Evolutionary conservation across 1,139 yeast species (phyloP), one percentile per base, ranked within the genome.

Genomic region (Wickerhamomyces sp.): DNA sequence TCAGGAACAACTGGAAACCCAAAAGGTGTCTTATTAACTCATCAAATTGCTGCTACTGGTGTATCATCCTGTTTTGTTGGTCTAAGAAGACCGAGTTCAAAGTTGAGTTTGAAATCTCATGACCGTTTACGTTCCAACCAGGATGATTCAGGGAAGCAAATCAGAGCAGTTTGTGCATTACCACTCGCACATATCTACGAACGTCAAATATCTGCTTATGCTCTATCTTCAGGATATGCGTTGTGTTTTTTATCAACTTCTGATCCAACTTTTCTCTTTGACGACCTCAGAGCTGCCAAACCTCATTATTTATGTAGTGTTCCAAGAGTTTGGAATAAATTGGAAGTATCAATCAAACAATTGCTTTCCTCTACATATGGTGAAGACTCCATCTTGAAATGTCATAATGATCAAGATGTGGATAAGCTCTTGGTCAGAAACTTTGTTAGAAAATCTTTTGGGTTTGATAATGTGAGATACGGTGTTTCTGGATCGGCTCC

Each of bases 401-500:
- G 36, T 7, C 25, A 34, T 25, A n/a, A 29, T 22, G 22, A 30
- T 15, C 28, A 41, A 9, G 42, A 31, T 1, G 40, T 39, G 13
- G 52, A 52, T 34, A 48, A 47, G 31, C 12, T 41, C 15, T 31
- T 49, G 16, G 21, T 68, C 24, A 56, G 57, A 29, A 49, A 44
- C 25, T 67, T 71, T 52, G 59, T 80, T 36, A 65, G 78, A 42
- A 59, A 60, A 33, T 61, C 65, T 39, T 59, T 76, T 44, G 86
- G 86, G 0, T 68, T 76, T 46, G 76, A 75, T 31, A 64, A 74
- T 35, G 53, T 71, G 39, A 44, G 51, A 36, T 50, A 60, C 33
- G 56, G 69, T 42, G 56, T 67, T 30, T 61, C 75, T 29, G 88
- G 87, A 4, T 74, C 82, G 25, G 87, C 87, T 12, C 87, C 87